These are phyloP conservation scores for Clarireedia hainanense DNA, from an alignment of 2,329 filamentous ascomycete genomes.

Conservation along the genomic window DNA sequence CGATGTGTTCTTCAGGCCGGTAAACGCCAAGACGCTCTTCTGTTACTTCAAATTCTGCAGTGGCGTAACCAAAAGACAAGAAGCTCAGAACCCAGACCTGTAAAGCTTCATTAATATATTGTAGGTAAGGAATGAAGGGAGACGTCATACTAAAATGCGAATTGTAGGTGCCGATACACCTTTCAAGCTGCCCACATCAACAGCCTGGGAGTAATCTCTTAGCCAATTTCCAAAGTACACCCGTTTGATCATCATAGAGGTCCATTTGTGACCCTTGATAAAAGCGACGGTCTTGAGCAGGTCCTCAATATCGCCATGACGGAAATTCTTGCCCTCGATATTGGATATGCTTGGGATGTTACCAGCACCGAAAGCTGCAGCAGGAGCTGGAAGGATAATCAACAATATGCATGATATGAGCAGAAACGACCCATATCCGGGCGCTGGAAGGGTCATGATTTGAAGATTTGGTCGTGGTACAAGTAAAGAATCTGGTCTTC, in stretches of 20 bases:
- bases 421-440: conserved; percentile 29
- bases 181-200: conserved; percentile 74
- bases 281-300: conserved; percentile 71
- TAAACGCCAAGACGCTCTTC: conserved; percentile 74
- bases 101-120: neutral
- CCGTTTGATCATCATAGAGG: conserved; percentile 66
- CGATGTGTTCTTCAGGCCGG: conserved; percentile 65
- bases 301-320: conserved; percentile 74
- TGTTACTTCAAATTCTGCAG: conserved; percentile 77
- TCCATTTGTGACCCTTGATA: conserved; percentile 78
- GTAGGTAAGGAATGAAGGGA: too few relatives aligned
- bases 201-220: conserved; percentile 73
- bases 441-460: conserved; percentile 16
- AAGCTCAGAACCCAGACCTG: conserved; percentile 74
- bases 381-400: conserved; percentile 48
- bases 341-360: conserved; percentile 60
- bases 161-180: conserved; percentile 72
- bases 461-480: neutral
- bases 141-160: conserved; percentile 51
- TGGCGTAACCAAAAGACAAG: conserved; percentile 77
- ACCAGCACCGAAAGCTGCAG: conserved; percentile 58
- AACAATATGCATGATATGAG: conserved; percentile 46
- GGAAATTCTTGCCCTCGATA: conserved; percentile 58
- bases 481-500: too few relatives aligned
- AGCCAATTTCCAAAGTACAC: conserved; percentile 86